Evolutionary conservation across 2,329 filamentous ascomycete species (phyloP), one percentile per base, ranked within the genome.

Genomic region (Sporothrix inflata): DNA sequence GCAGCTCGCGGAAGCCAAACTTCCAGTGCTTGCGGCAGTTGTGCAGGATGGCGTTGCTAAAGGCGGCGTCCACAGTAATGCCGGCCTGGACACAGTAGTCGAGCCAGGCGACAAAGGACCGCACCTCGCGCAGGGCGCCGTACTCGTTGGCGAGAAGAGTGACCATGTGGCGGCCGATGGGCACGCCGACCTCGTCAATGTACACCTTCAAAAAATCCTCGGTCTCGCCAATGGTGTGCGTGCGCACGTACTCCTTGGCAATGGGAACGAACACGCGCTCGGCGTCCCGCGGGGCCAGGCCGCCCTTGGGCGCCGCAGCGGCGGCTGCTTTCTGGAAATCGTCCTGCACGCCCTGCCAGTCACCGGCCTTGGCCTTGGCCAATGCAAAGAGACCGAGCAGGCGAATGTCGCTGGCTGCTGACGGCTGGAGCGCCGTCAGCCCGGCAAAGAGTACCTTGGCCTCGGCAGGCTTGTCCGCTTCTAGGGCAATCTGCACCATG

Each of bases 121-220:
- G 55, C 42, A 79, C 75, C 60, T 85, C 83, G 30, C 79, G 82
- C 38, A 79, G 76, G 27, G 79, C 78, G 14, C 79, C 83, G 74
- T 84, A 85, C 70, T 81, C 81, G 60, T 83, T 82, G 19, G 83
- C 83, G 73, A 85, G 79, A 30, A 85, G 74, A 2, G 81, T 82
- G 51, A 85, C 82, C 72, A 82, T 76, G 70, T 80, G 78, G 11
- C 75, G 77, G 74, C 79, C 79, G 53, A 84, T 74, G 4, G 78
- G 78, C 8, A 85, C 76, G 30, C 77, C 77, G 55, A 84, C 75
- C 21, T 80, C 77, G 16, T 77, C 75, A 4, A 79, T 76, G 68
- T 81, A 85, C n/a, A 73, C 74, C 66, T 79, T 97, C 47, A 84
- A 74, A 51, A 85, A 84, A 5, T 78, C 78, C 73, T 82, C 82